Base-by-base conservation (phyloP, 768 basidiomycete species). In the Myochromella boudieri region DNA sequence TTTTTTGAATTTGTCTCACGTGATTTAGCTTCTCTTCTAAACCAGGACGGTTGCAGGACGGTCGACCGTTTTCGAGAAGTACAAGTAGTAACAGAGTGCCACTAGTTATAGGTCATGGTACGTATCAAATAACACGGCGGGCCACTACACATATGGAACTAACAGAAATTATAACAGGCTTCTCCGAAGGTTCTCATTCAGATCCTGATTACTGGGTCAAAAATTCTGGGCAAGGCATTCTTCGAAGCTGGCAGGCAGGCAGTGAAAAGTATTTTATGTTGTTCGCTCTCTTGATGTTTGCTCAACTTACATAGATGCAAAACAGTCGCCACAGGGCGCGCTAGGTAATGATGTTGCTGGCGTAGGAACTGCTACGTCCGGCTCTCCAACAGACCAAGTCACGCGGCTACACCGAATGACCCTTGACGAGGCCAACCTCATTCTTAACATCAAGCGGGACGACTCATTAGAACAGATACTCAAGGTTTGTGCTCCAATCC, bases 351-450 rank as follows among this genome's bases (percentile, higher is more conserved):
- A 91, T 49, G 81, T 80, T 15, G 82, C 81, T 11, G 91, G 91
- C 31, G 78, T 90, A 14, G 81, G 84, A 31, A 71, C 85, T 40
- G 88, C 90, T 14, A 87, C 72, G 10, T 84, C 87, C 11, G 78
- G 77, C n/a, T 89, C 88, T 20, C 54, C 74, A 6, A 89, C 87
- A 9, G 91, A 94, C 75, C 82, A 79, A 59, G 70, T 97, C 29
- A 92, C 91, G 42, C 80, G 86, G 54, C 81, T 89, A 53, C 84
- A 93, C 59, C 83, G 86, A 41, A 95, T 99, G 94, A 93, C 92
- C 6, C 58, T 95, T 56, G 95, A 97, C 56, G 97, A 99, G 70
- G 97, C 95, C 15, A 86, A 85, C 59, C 71, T 97, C 48, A 93
- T 99, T 60, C 70, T 99, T 52, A 97, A 99, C 64, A 70, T 81